phyloP scores from a whole-genome alignment of 2,329 filamentous ascomycete species.

The Penicillium polonicum region DNA sequence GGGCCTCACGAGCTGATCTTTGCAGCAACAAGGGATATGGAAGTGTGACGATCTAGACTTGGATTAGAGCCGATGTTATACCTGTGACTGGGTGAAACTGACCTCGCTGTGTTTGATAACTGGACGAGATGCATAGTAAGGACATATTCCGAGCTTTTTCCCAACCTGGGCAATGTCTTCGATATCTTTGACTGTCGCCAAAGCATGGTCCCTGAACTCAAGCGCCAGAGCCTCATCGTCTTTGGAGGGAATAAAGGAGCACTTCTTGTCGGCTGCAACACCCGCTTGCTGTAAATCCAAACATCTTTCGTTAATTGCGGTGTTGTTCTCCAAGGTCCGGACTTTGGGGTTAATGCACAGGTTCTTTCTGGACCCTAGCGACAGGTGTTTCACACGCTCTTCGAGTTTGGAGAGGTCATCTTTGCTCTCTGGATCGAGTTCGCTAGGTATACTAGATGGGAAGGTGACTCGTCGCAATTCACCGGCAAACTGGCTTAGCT shows the following conservation, averaged over 20 bases:
- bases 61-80: neutral
- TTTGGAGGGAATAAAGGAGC: constrained; percentile 73
- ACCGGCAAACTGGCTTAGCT: constrained; percentile 81
- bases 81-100: constrained; percentile 11
- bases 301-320: constrained; percentile 91
- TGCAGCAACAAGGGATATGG: constrained; percentile 91
- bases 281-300: constrained; percentile 79
- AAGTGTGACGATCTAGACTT: constrained; percentile 71
- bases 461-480: constrained; percentile 78
- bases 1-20: constrained; percentile 78
- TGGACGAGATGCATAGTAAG: constrained; percentile 91
- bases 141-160: constrained; percentile 76
- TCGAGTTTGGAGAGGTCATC: constrained; percentile 34
- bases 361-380: constrained; percentile 81
- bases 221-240: constrained; percentile 70
- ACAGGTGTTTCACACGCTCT: constrained; percentile 74
- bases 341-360: constrained; percentile 88
- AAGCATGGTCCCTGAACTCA: constrained; percentile 78
- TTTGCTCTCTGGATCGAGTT: constrained; percentile 26
- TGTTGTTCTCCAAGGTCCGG: constrained; percentile 63
- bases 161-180: constrained; percentile 83
- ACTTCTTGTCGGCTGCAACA: constrained; percentile 63
- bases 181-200: constrained; percentile 87
- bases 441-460: constrained; percentile 66
- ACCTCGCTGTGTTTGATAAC: constrained; percentile 78